phyloP scores from a whole-genome alignment of 225 moss, liverwort and hornwort species.

The Climacium dendroides region DNA sequence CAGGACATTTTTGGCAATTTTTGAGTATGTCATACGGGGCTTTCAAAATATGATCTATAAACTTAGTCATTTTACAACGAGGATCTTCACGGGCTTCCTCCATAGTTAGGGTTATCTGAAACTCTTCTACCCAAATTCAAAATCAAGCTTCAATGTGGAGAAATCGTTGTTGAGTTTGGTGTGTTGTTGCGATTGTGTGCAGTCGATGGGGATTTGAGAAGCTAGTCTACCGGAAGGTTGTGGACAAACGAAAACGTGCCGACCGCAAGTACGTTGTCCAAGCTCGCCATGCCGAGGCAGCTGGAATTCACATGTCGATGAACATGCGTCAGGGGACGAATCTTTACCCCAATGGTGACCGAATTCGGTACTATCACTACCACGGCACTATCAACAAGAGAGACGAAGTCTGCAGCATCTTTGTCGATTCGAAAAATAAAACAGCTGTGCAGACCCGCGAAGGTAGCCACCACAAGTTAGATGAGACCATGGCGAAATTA shows the following conservation, averaged over 20 bases:
- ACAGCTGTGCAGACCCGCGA: not conserved
- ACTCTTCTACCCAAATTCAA: not conserved
- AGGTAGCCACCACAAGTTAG: not conserved
- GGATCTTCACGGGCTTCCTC: not conserved
- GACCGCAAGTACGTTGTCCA: slow-evolving; percentile 40
- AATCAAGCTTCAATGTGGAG: not conserved
- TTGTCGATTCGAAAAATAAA: slow-evolving; percentile 4
- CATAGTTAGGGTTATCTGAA: not conserved
- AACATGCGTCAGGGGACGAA: slow-evolving; percentile 28
- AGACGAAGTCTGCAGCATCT: slow-evolving; percentile 17
- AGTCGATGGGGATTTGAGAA: slow-evolving; percentile 49
- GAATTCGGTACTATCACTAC: slow-evolving; percentile 39
- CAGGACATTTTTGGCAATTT: not conserved
- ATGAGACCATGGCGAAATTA: slow-evolving; percentile 26
- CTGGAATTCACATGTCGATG: slow-evolving; percentile 45
- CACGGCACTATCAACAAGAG: slow-evolving; percentile 36
- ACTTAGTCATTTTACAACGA: not conserved
- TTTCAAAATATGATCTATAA: not conserved
- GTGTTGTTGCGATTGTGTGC: not conserved
- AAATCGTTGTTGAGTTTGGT: not conserved
- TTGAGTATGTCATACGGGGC: not conserved
- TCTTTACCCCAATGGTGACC: not conserved
- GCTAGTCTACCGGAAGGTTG: slow-evolving; percentile 17
- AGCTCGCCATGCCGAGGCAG: slow-evolving; percentile 29
- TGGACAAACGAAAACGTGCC: not conserved